A percentile compares a stretch with the other conserved stretches of the same genome.
Evolutionary conservation across 441 rosid genomes (phyloP).

Genomic region (Syzygium malaccense): DNA sequence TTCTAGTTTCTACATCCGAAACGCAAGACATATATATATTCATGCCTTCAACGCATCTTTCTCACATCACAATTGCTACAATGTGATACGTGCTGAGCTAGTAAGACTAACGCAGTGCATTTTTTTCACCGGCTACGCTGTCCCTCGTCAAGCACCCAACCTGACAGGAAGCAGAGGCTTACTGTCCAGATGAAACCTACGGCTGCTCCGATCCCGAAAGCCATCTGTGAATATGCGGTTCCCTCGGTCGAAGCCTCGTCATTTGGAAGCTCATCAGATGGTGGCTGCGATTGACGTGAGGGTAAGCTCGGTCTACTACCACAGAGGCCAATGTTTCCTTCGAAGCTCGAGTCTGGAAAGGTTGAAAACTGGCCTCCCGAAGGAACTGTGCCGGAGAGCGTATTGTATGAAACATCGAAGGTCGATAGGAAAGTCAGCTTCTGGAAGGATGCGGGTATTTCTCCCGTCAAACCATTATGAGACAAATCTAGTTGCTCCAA

Average conservation of each 20-base stretch:
- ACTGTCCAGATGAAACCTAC: background rate
- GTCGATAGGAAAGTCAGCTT: background rate
- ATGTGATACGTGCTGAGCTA: background rate
- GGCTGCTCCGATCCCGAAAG: background rate
- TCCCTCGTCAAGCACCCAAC: background rate
- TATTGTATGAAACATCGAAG: background rate
- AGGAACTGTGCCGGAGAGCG: background rate
- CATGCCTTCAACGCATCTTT: background rate
- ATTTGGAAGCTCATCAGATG: background rate
- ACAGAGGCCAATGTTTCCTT: slow-evolving; percentile 1
- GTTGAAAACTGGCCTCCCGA: background rate
- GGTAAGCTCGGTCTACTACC: background rate
- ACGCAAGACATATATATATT: background rate
- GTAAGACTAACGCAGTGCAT: background rate
- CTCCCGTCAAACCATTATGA: background rate
- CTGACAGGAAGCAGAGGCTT: background rate
- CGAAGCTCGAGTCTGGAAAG: background rate
- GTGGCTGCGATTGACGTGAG: background rate
- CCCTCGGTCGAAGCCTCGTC: background rate
- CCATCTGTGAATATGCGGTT: background rate
- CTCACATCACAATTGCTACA: background rate
- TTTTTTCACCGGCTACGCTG: background rate
- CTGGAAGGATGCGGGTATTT: background rate
- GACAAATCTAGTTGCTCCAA: background rate
- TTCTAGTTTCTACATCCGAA: background rate